These are phyloP conservation scores for Talaromyces sp. DNA, from an alignment of 2,329 filamentous ascomycete species.

Conservation along the genomic window DNA sequence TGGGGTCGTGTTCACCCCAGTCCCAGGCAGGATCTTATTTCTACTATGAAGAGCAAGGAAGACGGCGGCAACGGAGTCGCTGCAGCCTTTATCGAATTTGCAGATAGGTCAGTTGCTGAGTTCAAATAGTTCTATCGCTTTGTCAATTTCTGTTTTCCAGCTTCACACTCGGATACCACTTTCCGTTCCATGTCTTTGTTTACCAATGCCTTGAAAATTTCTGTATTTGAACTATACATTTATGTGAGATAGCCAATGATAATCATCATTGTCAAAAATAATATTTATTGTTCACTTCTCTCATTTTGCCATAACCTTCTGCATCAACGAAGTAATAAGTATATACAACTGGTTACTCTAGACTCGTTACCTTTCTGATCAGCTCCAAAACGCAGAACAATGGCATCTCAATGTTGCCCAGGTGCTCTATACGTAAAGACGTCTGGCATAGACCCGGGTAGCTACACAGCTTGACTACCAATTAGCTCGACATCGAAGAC, in stretches of 20 bases:
- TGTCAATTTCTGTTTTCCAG: not conserved
- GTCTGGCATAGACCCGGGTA: not conserved
- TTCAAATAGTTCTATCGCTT: slow-evolving; percentile 5
- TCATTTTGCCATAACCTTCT: not conserved
- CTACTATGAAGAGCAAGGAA: slow-evolving; percentile 22
- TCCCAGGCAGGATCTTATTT: slow-evolving; percentile 25
- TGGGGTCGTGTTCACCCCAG: slow-evolving; percentile 26
- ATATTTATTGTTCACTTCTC: not conserved
- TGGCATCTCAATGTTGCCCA: not conserved
- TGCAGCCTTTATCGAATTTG: slow-evolving; percentile 23
- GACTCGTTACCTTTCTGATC: not conserved
- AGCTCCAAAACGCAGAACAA: not conserved
- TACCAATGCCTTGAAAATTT: not conserved
- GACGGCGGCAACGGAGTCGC: slow-evolving; percentile 26
- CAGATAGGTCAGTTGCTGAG: not conserved
- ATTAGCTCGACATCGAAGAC: not conserved
- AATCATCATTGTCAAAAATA: not conserved
- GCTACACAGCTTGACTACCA: not conserved
- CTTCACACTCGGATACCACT: not conserved
- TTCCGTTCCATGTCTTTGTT: not conserved
- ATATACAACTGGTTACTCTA: not conserved
- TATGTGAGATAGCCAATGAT: not conserved
- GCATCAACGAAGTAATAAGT: not conserved
- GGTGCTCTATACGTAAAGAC: not conserved
- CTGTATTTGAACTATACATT: too few species aligned